Percentiles rank a stretch among this genome's conserved stretches.
Conservation (phyloP, 164 flowering plant genomes). For the Vitis rupestris region DNA sequence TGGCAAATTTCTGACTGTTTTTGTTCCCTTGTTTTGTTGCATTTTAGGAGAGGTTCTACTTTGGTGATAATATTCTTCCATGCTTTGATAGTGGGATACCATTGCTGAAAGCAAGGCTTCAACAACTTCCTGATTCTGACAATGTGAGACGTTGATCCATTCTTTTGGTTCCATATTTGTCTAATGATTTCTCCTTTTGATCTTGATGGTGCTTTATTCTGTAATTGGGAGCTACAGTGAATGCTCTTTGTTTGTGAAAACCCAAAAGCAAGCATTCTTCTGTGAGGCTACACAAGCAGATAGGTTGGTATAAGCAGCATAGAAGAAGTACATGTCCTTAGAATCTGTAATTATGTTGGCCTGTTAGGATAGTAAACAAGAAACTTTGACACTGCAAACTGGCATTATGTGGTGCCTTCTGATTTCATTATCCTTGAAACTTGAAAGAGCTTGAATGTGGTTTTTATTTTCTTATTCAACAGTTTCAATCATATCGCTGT, state of each 20-base stretch:
- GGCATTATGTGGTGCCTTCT: background rate
- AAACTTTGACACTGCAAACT: background rate
- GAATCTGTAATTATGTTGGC: background rate
- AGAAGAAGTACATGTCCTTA: too few species aligned
- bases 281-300: too few species aligned
- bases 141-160: slow-evolving; percentile 50
- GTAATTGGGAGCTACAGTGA: background rate
- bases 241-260: background rate
- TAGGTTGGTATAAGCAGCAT: too few species aligned
- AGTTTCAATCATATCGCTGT: background rate
- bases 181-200: background rate
- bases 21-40: slow-evolving; percentile 5
- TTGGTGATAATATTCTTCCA: slow-evolving; percentile 90
- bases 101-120: slow-evolving; percentile 84
- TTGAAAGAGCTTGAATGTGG: background rate
- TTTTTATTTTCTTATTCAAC: background rate
- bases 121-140: slow-evolving; percentile 92
- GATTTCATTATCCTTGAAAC: too few species aligned
- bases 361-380: background rate
- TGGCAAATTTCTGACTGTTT: background rate
- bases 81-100: slow-evolving; percentile 99
- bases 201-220: too few species aligned
- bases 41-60: slow-evolving; percentile 93
- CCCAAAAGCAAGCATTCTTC: background rate
- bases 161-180: background rate